Percentiles rank a stretch among this genome's conserved stretches.
phyloP scores from a whole-genome alignment of 345 rosid genomes.

The Passiflora organensis region DNA sequence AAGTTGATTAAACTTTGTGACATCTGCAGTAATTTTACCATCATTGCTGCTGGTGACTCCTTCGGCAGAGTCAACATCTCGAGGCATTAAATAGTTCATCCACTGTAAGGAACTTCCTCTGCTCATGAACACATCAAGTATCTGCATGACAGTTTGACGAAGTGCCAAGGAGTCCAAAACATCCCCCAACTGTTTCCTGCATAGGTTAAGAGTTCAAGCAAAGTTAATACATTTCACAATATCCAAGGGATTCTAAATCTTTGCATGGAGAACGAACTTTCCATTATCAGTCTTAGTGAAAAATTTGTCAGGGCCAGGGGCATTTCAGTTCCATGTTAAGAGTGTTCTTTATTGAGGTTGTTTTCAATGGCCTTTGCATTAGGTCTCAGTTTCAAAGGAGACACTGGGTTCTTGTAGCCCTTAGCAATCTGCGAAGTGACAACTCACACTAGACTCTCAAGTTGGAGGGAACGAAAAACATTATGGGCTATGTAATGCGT shows the following conservation, averaged over 20 bases:
- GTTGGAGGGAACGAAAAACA: background rate
- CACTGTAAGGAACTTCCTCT: slow-evolving; percentile 65
- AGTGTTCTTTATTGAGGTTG: no score
- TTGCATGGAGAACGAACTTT: no score
- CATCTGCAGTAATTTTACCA: slow-evolving; percentile 23
- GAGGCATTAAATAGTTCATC: slow-evolving; percentile 75
- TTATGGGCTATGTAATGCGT: no score
- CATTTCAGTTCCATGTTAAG: no score
- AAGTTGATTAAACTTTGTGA: slow-evolving; percentile 63
- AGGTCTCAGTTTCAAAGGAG: no score
- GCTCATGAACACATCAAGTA: slow-evolving; percentile 74
- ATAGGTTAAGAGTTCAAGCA: slow-evolving; percentile 3
- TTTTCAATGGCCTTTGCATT: no score
- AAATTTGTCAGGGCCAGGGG: no score
- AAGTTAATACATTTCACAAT: no score
- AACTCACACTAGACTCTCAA: background rate
- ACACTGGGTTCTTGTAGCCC: background rate
- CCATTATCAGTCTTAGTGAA: no score
- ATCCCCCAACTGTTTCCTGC: slow-evolving; percentile 82
- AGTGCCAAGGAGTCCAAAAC: slow-evolving; percentile 39
- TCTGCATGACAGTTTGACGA: slow-evolving; percentile 57
- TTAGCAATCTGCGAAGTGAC: background rate
- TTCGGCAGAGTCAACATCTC: slow-evolving; percentile 35
- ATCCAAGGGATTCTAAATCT: no score
- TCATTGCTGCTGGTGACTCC: slow-evolving; percentile 34